Evolutionary conservation across 352 stramenopile species (phyloP), one percentile per base, ranked within the genome.

Genomic region (Globisporangium carolinianum): DNA sequence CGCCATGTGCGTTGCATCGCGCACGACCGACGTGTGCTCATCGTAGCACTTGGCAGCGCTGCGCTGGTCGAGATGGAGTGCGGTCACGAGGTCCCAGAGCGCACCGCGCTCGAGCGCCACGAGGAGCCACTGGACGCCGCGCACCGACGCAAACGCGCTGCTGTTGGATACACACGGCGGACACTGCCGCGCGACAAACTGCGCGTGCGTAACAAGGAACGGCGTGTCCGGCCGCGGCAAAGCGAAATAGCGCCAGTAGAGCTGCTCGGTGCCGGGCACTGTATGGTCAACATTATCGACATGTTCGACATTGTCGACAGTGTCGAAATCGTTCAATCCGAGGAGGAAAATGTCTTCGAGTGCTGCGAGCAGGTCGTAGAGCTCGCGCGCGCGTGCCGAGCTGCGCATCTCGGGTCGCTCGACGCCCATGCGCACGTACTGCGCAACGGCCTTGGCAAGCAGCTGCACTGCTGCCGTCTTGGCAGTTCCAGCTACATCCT

Each of bases 261-360:
- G 53, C 47, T 14, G 15, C 35, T n/a, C 14, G 11, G 42, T 17
- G 49, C 15, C 9, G 18, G 10, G 24, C 47, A n/a, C 55, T 17
- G 43, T 61, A 56, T 66, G 55, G 5, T 43, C 14, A 17, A 12
- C 32, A 24, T 39, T 10, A 17, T 9, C 38, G 12, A 38, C n/a
- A 8, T n/a, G 1, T 11, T 57, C 37, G 51, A 7, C 39, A 38
- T n/a, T 17, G 38, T 15, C 51, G 48, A 35, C 45, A 49, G 18
- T 32, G 15, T 49, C 45, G 45, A 49, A 32, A 3, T 32, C 24
- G 10, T 59, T 64, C 61, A 78, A 90, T 5, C 83, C 83, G 11
- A 92, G 55, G 74, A 89, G 79, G 6, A 87, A 71, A 1, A 86
- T 57, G 57, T 86, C 76, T 68, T 92, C 83, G 39, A 92, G 61